Conservation (phyloP, 768 basidiomycete species). For the Fistulinella prunicolor region DNA sequence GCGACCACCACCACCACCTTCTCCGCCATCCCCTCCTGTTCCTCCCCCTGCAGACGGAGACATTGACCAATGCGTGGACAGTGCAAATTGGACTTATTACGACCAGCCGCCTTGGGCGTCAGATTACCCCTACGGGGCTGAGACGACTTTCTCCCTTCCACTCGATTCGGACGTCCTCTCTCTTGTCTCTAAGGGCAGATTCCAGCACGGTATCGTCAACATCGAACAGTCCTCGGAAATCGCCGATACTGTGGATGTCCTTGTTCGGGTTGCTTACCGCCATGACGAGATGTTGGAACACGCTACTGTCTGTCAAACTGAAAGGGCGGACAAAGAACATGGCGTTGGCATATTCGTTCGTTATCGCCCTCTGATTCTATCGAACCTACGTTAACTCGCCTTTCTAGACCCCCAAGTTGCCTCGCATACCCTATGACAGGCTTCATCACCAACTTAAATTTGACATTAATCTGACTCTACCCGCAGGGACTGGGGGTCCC, state of each 20-base stretch:
- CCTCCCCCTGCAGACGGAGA: neutral
- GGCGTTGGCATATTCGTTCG: slow-evolving; percentile 37
- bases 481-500: slow-evolving; percentile 23
- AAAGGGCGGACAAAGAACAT: slow-evolving; percentile 21
- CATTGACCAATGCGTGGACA: slow-evolving; percentile 11
- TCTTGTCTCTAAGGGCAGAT: slow-evolving; percentile 29
- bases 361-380: neutral
- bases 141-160: slow-evolving; percentile 30
- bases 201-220: slow-evolving; percentile 27
- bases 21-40: too few species aligned
- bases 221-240: slow-evolving; percentile 30
- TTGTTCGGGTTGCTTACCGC: slow-evolving; percentile 24
- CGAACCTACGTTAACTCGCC: neutral
- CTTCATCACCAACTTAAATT: slow-evolving; percentile 28
- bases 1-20: too few species aligned
- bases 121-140: slow-evolving; percentile 24
- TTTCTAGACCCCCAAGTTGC: slow-evolving; percentile 33
- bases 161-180: slow-evolving; percentile 28
- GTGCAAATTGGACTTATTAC: slow-evolving; percentile 24
- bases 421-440: neutral
- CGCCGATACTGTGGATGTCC: slow-evolving; percentile 30
- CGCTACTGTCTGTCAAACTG: slow-evolving; percentile 30
- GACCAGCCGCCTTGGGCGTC: slow-evolving; percentile 24
- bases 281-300: slow-evolving; percentile 16
- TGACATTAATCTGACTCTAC: slow-evolving; percentile 38